Evolutionary conservation across 768 basidiomycete genomes (phyloP).

Genomic region (Vararia minispora): DNA sequence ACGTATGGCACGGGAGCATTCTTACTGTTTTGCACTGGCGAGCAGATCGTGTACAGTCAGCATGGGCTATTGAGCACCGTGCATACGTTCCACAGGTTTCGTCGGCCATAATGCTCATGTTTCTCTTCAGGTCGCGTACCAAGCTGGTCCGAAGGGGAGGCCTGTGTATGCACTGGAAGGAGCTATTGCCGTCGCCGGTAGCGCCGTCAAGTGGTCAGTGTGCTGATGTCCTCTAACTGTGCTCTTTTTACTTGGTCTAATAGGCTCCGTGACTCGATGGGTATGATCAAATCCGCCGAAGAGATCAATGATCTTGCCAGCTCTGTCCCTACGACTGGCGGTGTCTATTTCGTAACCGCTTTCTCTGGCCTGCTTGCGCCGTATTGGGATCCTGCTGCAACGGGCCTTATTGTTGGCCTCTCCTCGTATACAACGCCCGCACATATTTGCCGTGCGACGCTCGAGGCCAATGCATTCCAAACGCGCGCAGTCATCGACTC

Average conservation of each 20-base stretch:
- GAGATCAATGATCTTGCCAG: slow-evolving; percentile 83
- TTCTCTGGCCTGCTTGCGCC: slow-evolving; percentile 95
- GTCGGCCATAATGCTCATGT: not conserved
- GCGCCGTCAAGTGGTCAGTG: slow-evolving; percentile 79
- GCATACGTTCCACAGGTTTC: slow-evolving; percentile 13
- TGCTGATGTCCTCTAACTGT: not conserved
- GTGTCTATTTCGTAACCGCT: slow-evolving; percentile 93
- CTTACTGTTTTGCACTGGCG: slow-evolving; percentile 89
- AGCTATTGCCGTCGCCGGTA: slow-evolving; percentile 90
- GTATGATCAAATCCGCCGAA: slow-evolving; percentile 63
- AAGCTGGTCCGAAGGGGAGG: slow-evolving; percentile 64
- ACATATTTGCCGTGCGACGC: slow-evolving; percentile 89
- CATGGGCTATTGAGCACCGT: slow-evolving; percentile 89
- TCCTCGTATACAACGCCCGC: slow-evolving; percentile 84
- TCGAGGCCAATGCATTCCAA: slow-evolving; percentile 95
- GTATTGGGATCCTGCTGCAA: slow-evolving; percentile 93
- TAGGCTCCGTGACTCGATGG: slow-evolving; percentile 85
- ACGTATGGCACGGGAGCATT: slow-evolving; percentile 98
- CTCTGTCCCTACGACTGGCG: slow-evolving; percentile 68
- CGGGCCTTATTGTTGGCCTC: slow-evolving; percentile 75
- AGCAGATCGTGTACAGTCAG: slow-evolving; percentile 70
- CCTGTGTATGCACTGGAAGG: slow-evolving; percentile 94
- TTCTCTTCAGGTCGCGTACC: slow-evolving; percentile 74
- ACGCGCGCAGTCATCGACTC: slow-evolving; percentile 91
- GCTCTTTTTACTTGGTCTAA: not conserved